Base-by-base conservation (phyloP, 2,329 filamentous ascomycete species). In the Furcasterigmium furcatum region DNA sequence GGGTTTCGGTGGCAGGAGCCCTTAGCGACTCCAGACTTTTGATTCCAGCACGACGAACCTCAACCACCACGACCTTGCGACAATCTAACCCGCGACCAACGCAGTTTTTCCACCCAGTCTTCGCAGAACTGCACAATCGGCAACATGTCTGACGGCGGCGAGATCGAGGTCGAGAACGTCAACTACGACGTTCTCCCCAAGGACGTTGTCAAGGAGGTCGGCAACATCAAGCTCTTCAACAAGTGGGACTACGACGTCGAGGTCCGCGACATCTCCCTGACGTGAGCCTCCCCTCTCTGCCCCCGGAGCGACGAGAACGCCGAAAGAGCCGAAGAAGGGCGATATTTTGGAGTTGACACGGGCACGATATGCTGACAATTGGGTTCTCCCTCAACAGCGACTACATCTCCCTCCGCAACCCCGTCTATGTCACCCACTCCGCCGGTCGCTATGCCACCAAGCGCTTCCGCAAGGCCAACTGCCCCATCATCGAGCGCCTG, bases 391-490 rank as follows among this genome's bases (percentile, higher is more conserved):
- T 18, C 22, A 12, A 65, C 62, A 99, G 94, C 82, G 94, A 99
- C 76, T 99, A 99, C 84, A 94, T 99, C 75, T 94, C 96, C 79
- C 96, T 99, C 82, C 91, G 94, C 74, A 86, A 91, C 63, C 94
- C 94, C 66, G 94, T 97, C 82, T 99, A 97, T 82, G 85, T 96
- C 77, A 91, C 94, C 72, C 94, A 99, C 85, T 95, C 91, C 60
- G 94, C 95, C 68, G 94, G 94, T 72, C 90, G 91, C 72, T 99
- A 96, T 85, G 94, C 94, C 71, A 84, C 87, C 79, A 99, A 99
- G 91, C 88, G 95, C 71, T 99, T 99, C 90, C 89, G 94, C 82
- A 99, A 99, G 87, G 94, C 95, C 73, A 95, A 97, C 85, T 99
- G 94, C 89, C 94, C 94, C 67, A 97, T 99, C 86, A 96, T 99